Percentiles rank a stretch among this genome's conserved stretches.
These are phyloP conservation scores for Forsythia suspensa DNA, from an alignment of 257 asterid species.

Conservation along the genomic window DNA sequence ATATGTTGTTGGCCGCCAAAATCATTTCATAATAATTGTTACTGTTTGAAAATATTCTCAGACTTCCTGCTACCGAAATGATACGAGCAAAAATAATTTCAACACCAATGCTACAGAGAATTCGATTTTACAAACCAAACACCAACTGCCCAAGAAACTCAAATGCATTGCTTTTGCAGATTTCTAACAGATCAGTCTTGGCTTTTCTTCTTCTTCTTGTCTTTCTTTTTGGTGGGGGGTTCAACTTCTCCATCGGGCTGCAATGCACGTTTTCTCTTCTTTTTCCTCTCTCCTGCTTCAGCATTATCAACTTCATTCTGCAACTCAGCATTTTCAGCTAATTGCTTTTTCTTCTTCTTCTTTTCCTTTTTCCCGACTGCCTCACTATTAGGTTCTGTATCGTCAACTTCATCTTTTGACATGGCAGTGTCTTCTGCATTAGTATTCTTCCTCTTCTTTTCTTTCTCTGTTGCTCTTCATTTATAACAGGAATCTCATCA, in stretches of 20 bases:
- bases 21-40: too few relatives aligned
- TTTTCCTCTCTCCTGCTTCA: constrained; percentile 41
- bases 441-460: constrained; percentile 36
- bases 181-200: constrained; percentile 26
- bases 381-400: constrained; percentile 32
- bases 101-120: neutral
- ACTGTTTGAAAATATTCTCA: too few relatives aligned
- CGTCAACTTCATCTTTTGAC: neutral
- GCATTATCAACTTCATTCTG: constrained; percentile 29
- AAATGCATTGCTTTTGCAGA: neutral
- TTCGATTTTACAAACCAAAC: neutral
- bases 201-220: constrained; percentile 48
- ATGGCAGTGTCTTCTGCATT: constrained; percentile 29
- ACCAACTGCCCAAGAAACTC: neutral
- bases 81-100: neutral
- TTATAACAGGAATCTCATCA: constrained; percentile 29
- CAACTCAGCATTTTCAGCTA: constrained; percentile 28
- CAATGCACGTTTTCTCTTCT: constrained; percentile 60
- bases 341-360: constrained; percentile 49
- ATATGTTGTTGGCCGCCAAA: too few relatives aligned
- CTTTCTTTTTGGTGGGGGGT: constrained; percentile 25
- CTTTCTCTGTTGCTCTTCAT: constrained; percentile 37
- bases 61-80: neutral
- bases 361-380: constrained; percentile 41
- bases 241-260: constrained; percentile 38